A percentile compares a stretch with the other conserved stretches of the same genome.
Evolutionary conservation across 768 basidiomycete species (phyloP).

Genomic region (Boletellus emodensis): DNA sequence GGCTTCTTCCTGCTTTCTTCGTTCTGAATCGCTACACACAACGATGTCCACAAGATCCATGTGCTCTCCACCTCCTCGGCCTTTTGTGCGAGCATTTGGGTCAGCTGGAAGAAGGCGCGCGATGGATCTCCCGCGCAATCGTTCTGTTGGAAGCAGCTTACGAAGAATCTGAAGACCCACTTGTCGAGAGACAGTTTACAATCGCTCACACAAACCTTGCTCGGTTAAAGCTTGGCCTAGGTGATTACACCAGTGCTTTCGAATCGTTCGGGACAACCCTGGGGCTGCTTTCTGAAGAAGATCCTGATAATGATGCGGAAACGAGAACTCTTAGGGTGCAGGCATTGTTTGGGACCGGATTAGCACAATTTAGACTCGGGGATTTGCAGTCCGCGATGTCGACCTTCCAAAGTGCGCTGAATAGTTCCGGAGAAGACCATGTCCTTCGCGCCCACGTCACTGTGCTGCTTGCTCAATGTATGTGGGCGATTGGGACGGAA

Average conservation of each 20-base stretch:
- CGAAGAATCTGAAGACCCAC: slow-evolving; percentile 79
- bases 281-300: slow-evolving; percentile 60
- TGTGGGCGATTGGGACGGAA: slow-evolving; percentile 78
- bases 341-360: slow-evolving; percentile 64
- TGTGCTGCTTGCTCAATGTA: slow-evolving; percentile 76
- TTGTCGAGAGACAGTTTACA: slow-evolving; percentile 73
- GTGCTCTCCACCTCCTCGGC: slow-evolving; percentile 78
- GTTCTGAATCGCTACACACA: slow-evolving; percentile 73
- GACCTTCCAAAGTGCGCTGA: slow-evolving; percentile 64
- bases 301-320: slow-evolving; percentile 30
- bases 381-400: slow-evolving; percentile 60
- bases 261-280: slow-evolving; percentile 70
- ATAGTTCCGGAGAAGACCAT: slow-evolving; percentile 45
- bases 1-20: slow-evolving; percentile 75
- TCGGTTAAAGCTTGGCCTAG: slow-evolving; percentile 61
- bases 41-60: slow-evolving; percentile 61
- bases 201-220: slow-evolving; percentile 82
- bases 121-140: slow-evolving; percentile 59
- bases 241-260: slow-evolving; percentile 56
- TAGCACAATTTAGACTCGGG: slow-evolving; percentile 65
- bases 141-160: slow-evolving; percentile 78
- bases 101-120: slow-evolving; percentile 56
- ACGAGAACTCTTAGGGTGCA: slow-evolving; percentile 52
- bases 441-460: slow-evolving; percentile 61
- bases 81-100: slow-evolving; percentile 84